phyloP scores from a whole-genome alignment of 495 filamentous ascomycete genomes.

The Tuber microsphaerosporum region DNA sequence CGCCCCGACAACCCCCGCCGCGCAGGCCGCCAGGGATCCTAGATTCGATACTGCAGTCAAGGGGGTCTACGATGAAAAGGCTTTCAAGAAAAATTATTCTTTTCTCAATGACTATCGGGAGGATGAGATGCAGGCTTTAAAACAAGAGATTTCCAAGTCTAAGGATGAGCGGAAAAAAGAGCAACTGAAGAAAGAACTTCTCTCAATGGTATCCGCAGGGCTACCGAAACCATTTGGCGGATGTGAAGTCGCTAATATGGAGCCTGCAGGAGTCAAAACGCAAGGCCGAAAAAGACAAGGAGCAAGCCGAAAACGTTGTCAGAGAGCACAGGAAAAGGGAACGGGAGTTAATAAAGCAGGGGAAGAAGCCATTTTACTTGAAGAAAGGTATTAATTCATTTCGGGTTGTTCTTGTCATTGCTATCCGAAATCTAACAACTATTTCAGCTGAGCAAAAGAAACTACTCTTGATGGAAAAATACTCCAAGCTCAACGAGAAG shows the following conservation, averaged over 20 bases:
- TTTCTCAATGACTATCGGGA: conserved; percentile 82
- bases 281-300: conserved; percentile 44
- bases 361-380: conserved; percentile 87
- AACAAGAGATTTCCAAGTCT: conserved; percentile 56
- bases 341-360: conserved; percentile 71
- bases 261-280: background rate
- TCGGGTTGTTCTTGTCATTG: background rate
- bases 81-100: conserved; percentile 60
- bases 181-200: conserved; percentile 57
- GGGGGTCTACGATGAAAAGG: conserved; percentile 50
- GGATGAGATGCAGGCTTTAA: conserved; percentile 67
- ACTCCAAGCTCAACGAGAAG: conserved; percentile 67
- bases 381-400: conserved; percentile 53
- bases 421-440: conserved; percentile 5
- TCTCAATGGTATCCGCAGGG: conserved; percentile 49
- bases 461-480: conserved; percentile 67
- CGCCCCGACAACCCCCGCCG: conserved; percentile 48
- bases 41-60: conserved; percentile 63
- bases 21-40: conserved; percentile 61
- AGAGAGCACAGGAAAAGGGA: conserved; percentile 70
- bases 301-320: conserved; percentile 58
- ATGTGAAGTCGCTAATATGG: background rate
- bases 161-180: conserved; percentile 54
- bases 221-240: conserved; percentile 6
- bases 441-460: conserved; percentile 70